Evolutionary conservation across 352 stramenopile genomes (phyloP), one percentile per base, ranked within the genome.

Genomic region (Ochromonadaceae sp.): DNA sequence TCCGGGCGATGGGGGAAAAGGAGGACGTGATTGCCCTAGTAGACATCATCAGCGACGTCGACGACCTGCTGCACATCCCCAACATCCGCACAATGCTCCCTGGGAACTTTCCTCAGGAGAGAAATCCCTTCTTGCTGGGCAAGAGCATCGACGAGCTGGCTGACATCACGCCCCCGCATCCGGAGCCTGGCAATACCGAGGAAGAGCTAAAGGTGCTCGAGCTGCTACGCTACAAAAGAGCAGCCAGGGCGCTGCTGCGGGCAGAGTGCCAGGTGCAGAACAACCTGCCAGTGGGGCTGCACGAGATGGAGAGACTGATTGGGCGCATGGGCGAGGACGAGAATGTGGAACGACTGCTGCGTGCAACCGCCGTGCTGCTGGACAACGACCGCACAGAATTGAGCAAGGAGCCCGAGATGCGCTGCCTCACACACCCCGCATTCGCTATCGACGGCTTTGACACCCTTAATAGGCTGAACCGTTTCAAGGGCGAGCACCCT

Each of bases 191-290:
- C 14, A 63, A 63, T 49, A 12, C 41, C 2, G 55, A 47, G 2
- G 38, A 50, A 20, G 55, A 63, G 40, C 36, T 63, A 49, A 63
- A 63, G 41, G 32, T 30, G 10, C 22, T 63, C 2, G 55, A 63
- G 35, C 25, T 63, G 7, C 41, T 63, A 36, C 34, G 55, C 9
- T 63, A 52, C 31, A 63, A 63, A 22, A n/a, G 55, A 30, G 38
- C 55, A 2, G 36, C 55, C 26, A 4, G 14, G 28, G 55, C 55
- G 2, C 28, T 63, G 17, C 31, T 63, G 9, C 34, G 55, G 7
- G 55, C 55, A 36, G 55, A 63, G 40, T 39, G 39, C 39, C 55
- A 63, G 28, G 22, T 52, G 22, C 20, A 41, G 12, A 63, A 63
- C 40, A 5, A 30, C 15, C 26, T 63, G 10, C 55, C 55, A 3